Conservation (phyloP, 768 basidiomycete species). For the Calocybe indica region DNA sequence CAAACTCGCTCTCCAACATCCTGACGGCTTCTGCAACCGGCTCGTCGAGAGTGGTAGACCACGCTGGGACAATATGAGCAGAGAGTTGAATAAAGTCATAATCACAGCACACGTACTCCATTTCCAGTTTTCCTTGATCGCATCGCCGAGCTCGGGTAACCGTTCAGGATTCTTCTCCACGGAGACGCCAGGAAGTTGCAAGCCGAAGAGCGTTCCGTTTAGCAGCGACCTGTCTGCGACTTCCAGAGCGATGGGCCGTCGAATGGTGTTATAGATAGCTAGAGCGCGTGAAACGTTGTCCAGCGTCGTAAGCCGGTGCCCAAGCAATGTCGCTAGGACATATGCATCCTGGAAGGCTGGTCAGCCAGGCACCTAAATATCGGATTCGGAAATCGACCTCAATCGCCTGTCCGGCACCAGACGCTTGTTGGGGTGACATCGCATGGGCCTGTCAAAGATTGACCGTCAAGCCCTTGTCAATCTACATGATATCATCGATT, state of each 20-base stretch:
- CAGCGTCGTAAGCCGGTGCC: constrained; percentile 11
- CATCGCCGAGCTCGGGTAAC: constrained; percentile 19
- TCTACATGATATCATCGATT: neutral
- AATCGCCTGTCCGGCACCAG: constrained; percentile 46
- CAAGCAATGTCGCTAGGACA: constrained; percentile 9
- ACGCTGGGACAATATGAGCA: constrained; percentile 2
- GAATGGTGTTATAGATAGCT: constrained; percentile 29
- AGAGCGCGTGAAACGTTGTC: constrained; percentile 23
- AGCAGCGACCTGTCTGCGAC: constrained; percentile 19
- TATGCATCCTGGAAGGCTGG: constrained; percentile 7
- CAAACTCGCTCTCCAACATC: neutral
- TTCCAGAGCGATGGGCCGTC: constrained; percentile 28
- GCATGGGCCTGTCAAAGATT: constrained; percentile 31
- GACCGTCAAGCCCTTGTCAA: neutral
- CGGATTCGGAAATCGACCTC: constrained; percentile 20
- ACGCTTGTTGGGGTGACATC: constrained; percentile 39
- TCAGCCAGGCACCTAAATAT: neutral
- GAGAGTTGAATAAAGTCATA: neutral
- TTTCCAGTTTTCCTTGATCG: constrained; percentile 23
- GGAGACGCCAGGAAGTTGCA: constrained; percentile 15
- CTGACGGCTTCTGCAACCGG: neutral
- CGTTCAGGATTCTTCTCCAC: constrained; percentile 11
- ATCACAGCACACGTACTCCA: constrained; percentile 13
- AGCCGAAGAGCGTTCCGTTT: constrained; percentile 22
- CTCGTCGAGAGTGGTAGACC: constrained; percentile 8